phyloP scores from a whole-genome alignment of 768 basidiomycete species.

The Cystobasidium ongulense region DNA sequence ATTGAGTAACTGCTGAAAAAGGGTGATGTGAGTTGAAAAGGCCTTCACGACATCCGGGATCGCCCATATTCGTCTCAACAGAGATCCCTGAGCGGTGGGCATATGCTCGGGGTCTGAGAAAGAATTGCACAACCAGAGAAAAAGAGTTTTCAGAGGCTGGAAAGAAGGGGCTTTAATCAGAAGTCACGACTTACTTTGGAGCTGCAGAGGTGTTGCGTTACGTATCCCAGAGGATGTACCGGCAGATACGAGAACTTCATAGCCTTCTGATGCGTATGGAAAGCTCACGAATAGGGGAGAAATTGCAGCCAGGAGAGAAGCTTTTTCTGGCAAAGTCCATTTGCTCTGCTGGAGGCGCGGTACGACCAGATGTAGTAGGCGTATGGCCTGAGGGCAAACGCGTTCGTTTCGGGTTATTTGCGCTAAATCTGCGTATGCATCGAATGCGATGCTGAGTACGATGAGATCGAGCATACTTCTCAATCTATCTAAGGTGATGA shows the following conservation, averaged over 20 bases:
- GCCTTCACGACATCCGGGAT: constrained; percentile 3
- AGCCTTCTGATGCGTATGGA: constrained; percentile 39
- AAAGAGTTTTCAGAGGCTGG: not conserved
- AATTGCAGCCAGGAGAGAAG: constrained; percentile 58
- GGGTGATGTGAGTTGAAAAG: not conserved
- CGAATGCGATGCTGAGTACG: constrained; percentile 60
- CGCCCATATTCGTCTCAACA: not conserved
- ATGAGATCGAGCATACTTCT: constrained; percentile 64
- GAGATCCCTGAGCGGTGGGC: no score
- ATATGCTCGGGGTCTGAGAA: no score
- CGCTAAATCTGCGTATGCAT: constrained; percentile 46
- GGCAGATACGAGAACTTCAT: constrained; percentile 36
- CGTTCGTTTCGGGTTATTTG: constrained; percentile 54
- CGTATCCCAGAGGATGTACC: constrained; percentile 31
- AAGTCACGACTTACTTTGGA: not conserved
- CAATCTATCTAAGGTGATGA: constrained; percentile 50
- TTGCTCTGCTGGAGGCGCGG: constrained; percentile 47
- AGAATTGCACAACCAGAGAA: no score
- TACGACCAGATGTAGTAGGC: constrained; percentile 49
- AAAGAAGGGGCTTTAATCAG: not conserved
- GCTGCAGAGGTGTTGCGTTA: not conserved
- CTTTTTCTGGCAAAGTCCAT: constrained; percentile 60
- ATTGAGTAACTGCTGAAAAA: not conserved
- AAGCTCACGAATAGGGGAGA: constrained; percentile 54
- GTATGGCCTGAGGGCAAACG: constrained; percentile 59